Percentiles rank a stretch among this genome's conserved stretches.
These are phyloP conservation scores for Phytophthora megakarya DNA, from an alignment of 352 stramenopile species.

Conservation along the genomic window DNA sequence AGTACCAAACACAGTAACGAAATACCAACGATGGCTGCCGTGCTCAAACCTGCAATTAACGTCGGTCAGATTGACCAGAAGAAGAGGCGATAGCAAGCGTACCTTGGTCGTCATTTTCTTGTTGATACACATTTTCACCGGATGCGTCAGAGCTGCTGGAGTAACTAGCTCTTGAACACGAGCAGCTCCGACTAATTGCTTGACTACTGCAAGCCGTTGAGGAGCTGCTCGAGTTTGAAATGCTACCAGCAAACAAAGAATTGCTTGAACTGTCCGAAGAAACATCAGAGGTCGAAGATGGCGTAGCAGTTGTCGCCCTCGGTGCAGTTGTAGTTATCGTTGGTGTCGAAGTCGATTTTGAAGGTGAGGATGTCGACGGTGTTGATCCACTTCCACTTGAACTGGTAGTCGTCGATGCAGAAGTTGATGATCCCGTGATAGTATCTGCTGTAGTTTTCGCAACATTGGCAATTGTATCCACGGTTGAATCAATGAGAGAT, in stretches of 20 bases:
- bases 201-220: background rate
- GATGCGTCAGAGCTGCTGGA: background rate
- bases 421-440: conserved; percentile 3
- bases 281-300: background rate
- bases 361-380: background rate
- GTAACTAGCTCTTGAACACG: background rate
- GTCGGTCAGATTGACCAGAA: background rate
- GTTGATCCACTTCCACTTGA: conserved; percentile 2
- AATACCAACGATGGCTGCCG: background rate
- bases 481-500: conserved; percentile 9
- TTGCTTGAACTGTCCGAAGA: background rate
- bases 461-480: conserved; percentile 7
- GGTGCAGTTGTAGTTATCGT: background rate
- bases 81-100: background rate
- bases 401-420: background rate
- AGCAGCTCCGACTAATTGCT: background rate
- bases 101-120: conserved; percentile 2
- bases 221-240: background rate
- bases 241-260: background rate
- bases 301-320: background rate
- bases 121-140: background rate
- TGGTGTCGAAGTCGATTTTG: background rate
- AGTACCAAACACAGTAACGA: background rate
- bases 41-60: background rate
- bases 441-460: conserved; percentile 10